Base-by-base conservation (phyloP, 768 basidiomycete species). In the Boletus pseudopeckii region DNA sequence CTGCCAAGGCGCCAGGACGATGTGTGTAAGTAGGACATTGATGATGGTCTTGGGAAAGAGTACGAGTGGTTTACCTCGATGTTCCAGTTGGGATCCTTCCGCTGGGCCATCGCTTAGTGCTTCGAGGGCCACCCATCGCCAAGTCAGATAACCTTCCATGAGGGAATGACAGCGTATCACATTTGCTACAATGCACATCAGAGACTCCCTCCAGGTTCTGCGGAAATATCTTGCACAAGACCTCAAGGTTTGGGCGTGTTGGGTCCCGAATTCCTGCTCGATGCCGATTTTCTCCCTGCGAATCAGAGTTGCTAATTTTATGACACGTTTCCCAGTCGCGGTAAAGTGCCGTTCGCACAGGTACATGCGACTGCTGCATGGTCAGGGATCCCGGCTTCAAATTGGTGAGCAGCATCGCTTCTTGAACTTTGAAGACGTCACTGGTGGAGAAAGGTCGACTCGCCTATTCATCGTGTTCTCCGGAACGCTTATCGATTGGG, bases 401-500 rank as follows among this genome's bases (percentile, higher is more conserved):
- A 24, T 33, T 17, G 20, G 43, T 38, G 34, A 40, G 37, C 30
- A n/a, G 26, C 45, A 38, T 41, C 45, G 52, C 62, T 55, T 62
- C 48, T 50, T 22, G 24, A 49, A 37, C 24, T 44, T 40, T 43
- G 17, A 54, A 49, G 39, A 53, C 56, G 56, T 57, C 56, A 56
- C n/a, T 52, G 44, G 15, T 18, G n/a, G 11, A 17, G 24, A 45
- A 54, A 46, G 37, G 18, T 26, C 40, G 37, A 53, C 63, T 62
- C 57, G 33, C 63, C 46, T 44, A 9, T 53, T 17, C 60, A 54
- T 38, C 63, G 37, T 66, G 66, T 56, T 30, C 34, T 28, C 20
- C 45, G 30, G 14, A 44, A 39, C 22, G 32, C 45, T 37, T 30
- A 45, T 54, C 50, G 42, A 65, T 62, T 62, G 60, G 55, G 17